Conservation (phyloP, 805 yeast species). For the Cyberlindnera japonica region DNA sequence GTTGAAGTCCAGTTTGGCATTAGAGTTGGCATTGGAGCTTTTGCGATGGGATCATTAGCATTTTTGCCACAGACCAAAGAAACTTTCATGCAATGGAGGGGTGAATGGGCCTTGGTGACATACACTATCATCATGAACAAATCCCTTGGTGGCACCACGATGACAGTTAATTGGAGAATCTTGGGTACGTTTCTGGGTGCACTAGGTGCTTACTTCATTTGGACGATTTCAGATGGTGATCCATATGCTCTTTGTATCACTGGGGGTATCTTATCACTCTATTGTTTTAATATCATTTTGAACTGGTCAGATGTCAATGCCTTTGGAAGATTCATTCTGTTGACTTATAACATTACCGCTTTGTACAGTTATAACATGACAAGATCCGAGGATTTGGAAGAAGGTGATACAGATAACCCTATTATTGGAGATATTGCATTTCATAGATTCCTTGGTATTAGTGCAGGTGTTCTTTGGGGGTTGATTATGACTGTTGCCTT, state of each 20-base stretch:
- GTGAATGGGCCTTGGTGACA: conserved; percentile 84
- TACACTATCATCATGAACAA: conserved; percentile 82
- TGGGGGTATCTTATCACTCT: conserved; percentile 37
- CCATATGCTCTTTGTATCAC: conserved; percentile 48
- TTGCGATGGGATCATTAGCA: conserved; percentile 62
- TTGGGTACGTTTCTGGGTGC: conserved; percentile 78
- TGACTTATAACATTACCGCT: conserved; percentile 76
- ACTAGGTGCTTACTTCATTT: conserved; percentile 50
- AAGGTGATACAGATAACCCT: conserved; percentile 59
- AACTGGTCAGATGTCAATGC: conserved; percentile 60
- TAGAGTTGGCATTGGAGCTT: conserved; percentile 75
- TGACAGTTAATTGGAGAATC: conserved; percentile 71
- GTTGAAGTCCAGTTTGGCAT: conserved; percentile 76
- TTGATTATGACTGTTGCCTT: conserved; percentile 60
- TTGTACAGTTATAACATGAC: conserved; percentile 70
- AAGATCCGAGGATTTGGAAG: conserved; percentile 51
- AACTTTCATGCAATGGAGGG: conserved; percentile 61
- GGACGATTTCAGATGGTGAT: conserved; percentile 57
- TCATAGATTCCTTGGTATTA: conserved; percentile 71
- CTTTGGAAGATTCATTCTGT: conserved; percentile 64
- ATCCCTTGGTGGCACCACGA: conserved; percentile 78
- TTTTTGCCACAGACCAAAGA: conserved; percentile 53
- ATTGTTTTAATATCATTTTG: conserved; percentile 53
- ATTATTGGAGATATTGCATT: conserved; percentile 70
- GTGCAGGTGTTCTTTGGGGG: conserved; percentile 76